Base-by-base conservation (phyloP, 352 stramenopile genomes). In the Globisporangium cylindrosporum region DNA sequence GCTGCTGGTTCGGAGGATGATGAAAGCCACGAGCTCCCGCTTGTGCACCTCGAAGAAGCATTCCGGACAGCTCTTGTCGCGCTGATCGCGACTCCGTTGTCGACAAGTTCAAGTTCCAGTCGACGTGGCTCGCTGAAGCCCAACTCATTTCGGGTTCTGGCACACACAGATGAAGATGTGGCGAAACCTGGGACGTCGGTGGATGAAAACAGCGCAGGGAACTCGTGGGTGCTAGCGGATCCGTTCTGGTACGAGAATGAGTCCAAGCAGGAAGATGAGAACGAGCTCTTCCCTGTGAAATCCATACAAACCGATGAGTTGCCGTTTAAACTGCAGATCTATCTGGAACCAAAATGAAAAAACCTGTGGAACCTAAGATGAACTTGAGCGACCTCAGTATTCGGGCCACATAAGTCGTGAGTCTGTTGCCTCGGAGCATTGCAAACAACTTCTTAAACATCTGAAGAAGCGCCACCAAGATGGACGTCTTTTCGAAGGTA, bases 211-310 rank as follows among this genome's bases (percentile, higher is more conserved):
- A 64, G 73, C 18, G 75, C 74, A 3, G 65, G 62, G 32, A 89
- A 87, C 62, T 93, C 88, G 59, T 95, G 86, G 88, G 76, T 95
- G 0, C 59, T 86, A 10, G 82, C 86, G 5, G 81, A 91, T 67
- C 71, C 64, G 4, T 81, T 82, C 32, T 91, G 82, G 84, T 73
- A 77, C 41, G 68, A 84, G 27, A 66, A 78, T 7, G 62, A 82
- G 41, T 59, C 65, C 24, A 68, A 72, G 32, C 41, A 62, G 0
- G 74, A 71, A 18, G 34, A 60, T 0, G 36, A 54, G 20, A 68
- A 54, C 12, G 72, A 75, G 29, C 51, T 91, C 3, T 67, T 80
- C 18, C 85, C 82, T 24, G 49, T 90, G 49, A 87, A 82, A 55
- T 74, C 75, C 0, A 81, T 84, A 53, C 68, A 80, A 38, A 55